Conservation (phyloP, 495 filamentous ascomycete genomes). For the Lepidopterella palustris region DNA sequence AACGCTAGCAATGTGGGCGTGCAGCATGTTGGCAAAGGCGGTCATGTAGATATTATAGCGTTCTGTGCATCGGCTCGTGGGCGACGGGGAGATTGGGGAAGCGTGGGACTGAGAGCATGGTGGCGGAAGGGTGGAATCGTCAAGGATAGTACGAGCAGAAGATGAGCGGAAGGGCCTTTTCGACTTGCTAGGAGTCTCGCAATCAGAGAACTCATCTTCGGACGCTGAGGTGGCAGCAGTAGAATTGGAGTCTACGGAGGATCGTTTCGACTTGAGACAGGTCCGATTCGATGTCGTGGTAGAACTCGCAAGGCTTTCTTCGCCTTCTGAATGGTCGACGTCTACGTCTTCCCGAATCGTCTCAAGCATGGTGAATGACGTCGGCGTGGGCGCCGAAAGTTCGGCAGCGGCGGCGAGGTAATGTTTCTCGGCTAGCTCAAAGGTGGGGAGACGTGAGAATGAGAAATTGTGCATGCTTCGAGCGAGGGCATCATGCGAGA, state of each 20-base stretch:
- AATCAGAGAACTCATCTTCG: conserved; percentile 9
- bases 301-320: neutral
- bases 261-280: conserved; percentile 14
- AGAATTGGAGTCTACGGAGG: conserved; percentile 3
- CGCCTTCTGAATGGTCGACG: conserved; percentile 11
- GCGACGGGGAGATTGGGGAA: neutral
- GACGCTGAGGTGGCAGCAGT: conserved; percentile 10
- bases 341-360: conserved; percentile 6
- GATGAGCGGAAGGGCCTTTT: conserved; percentile 1
- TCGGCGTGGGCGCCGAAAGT: neutral
- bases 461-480: conserved; percentile 18
- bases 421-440: conserved; percentile 28
- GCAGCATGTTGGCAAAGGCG: neutral
- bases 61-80: conserved; percentile 8
- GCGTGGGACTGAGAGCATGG: neutral
- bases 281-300: conserved; percentile 2
- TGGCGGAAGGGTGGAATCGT: neutral
- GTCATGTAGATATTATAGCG: neutral
- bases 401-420: conserved; percentile 21
- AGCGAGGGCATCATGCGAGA: conserved; percentile 25
- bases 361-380: neutral
- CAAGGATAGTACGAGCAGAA: conserved; percentile 3
- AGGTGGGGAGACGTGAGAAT: conserved; percentile 4
- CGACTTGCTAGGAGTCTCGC: neutral
- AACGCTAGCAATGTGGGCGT: neutral